Evolutionary conservation across 345 rosid species (phyloP).

Genomic region (Boechera divaricarpa): DNA sequence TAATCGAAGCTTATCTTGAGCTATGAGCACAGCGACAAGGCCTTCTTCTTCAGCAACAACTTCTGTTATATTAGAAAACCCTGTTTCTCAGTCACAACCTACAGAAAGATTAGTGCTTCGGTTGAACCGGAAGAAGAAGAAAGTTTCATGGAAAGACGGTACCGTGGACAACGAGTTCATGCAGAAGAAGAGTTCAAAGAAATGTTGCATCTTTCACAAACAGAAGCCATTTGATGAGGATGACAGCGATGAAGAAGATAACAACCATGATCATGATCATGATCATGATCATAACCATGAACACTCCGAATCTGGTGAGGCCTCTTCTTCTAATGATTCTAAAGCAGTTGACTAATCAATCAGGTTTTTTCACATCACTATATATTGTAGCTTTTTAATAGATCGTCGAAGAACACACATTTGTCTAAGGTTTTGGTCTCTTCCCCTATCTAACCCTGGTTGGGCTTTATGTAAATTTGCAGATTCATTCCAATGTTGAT

Average conservation of each 20-base stretch:
- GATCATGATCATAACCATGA: conserved; percentile 41
- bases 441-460: background rate
- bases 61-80: conserved; percentile 57
- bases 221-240: conserved; percentile 92
- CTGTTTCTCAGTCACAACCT: conserved; percentile 46
- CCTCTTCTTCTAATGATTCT: conserved; percentile 44
- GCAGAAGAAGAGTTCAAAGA: conserved; percentile 98
- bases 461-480: conserved; percentile 32
- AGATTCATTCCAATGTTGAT: conserved; percentile 28
- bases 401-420: conserved; percentile 26
- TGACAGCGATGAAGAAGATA: conserved; percentile 74
- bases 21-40: conserved; percentile 46
- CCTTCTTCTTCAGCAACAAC: conserved; percentile 53
- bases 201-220: conserved; percentile 97
- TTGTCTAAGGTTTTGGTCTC: conserved; percentile 19
- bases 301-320: conserved; percentile 33
- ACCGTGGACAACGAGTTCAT: conserved; percentile 95
- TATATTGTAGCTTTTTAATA: conserved; percentile 9
- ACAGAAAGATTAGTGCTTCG: conserved; percentile 64
- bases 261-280: conserved; percentile 42
- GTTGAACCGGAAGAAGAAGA: conserved; percentile 78
- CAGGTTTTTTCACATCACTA: background rate
- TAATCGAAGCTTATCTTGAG: conserved; percentile 27
- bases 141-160: conserved; percentile 93
- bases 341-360: conserved; percentile 34